A percentile compares a stretch with the other conserved stretches of the same genome.
phyloP scores from a whole-genome alignment of 257 asterid genomes.

The Schizonepeta tenuifolia region DNA sequence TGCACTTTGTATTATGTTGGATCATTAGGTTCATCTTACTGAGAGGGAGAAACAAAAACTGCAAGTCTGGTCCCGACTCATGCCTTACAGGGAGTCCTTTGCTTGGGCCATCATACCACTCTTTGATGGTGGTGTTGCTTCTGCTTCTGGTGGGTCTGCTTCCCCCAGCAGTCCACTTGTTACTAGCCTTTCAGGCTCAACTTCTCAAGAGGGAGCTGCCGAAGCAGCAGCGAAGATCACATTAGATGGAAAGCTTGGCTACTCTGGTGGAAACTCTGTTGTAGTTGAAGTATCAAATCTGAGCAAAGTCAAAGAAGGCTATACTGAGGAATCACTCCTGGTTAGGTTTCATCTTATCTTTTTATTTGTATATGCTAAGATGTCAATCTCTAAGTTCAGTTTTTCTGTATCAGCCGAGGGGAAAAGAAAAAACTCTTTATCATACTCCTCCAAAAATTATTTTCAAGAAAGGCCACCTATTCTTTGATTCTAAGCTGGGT shows the following conservation, averaged over 20 bases:
- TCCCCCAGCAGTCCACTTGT: conserved; percentile 97
- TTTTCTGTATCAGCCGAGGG: background rate
- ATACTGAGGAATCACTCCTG: conserved; percentile 96
- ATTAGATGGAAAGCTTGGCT: conserved; percentile 85
- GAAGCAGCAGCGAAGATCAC: conserved; percentile 84
- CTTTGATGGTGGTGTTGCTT: conserved; percentile 77
- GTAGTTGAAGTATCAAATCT: conserved; percentile 97
- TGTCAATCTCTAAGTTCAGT: background rate
- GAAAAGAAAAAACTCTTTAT: background rate
- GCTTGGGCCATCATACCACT: conserved; percentile 98
- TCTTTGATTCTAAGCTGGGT: background rate
- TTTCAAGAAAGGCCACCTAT: background rate
- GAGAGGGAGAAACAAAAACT: conserved; percentile 98
- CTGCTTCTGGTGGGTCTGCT: conserved; percentile 85
- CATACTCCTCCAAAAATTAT: conserved; percentile 10
- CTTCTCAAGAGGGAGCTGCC: conserved; percentile 72
- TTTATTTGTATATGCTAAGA: conserved; percentile 16
- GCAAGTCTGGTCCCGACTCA: conserved; percentile 97
- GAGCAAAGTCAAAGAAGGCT: conserved; percentile 98
- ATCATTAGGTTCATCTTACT: conserved; percentile 76
- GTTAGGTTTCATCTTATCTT: conserved; percentile 41
- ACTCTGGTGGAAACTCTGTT: conserved; percentile 85
- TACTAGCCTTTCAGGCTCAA: conserved; percentile 70
- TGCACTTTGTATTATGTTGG: conserved; percentile 20
- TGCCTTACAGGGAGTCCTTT: conserved; percentile 96